A percentile compares a stretch with the other conserved stretches of the same genome.
These are phyloP conservation scores for Magnolia changhungtana DNA, from an alignment of 164 flowering plant genomes.

Conservation along the genomic window DNA sequence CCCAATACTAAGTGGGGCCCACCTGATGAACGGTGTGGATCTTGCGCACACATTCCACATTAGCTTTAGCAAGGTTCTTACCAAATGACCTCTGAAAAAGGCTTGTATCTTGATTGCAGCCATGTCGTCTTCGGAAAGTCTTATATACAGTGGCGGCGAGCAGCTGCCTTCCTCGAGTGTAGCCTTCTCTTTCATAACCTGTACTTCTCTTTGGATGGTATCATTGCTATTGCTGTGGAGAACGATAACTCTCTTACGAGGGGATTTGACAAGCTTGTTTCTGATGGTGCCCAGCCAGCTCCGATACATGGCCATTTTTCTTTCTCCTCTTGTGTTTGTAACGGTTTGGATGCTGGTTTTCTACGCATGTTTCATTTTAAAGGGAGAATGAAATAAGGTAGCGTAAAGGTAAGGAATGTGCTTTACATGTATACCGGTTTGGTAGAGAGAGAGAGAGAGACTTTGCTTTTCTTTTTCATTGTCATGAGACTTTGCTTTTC, in stretches of 20 bases:
- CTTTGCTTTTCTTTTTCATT: too few relatives aligned
- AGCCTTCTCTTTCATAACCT: background rate
- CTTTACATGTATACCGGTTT: background rate
- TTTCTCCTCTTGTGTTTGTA: background rate
- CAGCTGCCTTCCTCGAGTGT: background rate
- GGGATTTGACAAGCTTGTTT: background rate
- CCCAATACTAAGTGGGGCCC: too few relatives aligned
- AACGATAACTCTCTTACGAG: background rate
- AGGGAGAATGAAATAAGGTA: background rate
- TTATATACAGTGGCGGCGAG: background rate
- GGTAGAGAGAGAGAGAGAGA: background rate
- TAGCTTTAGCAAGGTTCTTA: too few relatives aligned
- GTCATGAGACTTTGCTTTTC: too few relatives aligned
- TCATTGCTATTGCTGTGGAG: background rate
- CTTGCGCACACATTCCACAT: too few relatives aligned
- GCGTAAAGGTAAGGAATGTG: constrained; percentile 2
- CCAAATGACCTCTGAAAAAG: too few relatives aligned
- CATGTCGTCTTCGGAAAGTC: constrained; percentile 23
- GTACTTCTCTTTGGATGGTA: background rate
- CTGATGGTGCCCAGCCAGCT: constrained; percentile 2
- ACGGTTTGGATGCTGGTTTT: background rate
- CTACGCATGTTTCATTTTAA: background rate
- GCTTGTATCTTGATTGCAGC: constrained; percentile 62
- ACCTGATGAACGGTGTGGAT: too few relatives aligned
- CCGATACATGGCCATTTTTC: background rate